phyloP scores from a whole-genome alignment of 176 grass and related monocot species.

The Phyllostachys edulis region DNA sequence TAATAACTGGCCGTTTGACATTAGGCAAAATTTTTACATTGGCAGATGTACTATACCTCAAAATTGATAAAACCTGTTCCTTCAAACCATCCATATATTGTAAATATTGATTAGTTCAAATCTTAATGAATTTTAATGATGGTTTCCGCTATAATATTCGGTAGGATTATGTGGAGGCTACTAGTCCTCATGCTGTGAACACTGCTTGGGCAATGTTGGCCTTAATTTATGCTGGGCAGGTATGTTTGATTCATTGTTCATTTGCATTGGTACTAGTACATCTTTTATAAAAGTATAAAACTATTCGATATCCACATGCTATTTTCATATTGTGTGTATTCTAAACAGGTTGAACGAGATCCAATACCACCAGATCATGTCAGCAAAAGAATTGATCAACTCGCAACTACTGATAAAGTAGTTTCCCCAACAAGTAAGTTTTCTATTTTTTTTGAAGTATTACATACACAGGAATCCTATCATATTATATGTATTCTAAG shows the following conservation, averaged over 20 bases:
- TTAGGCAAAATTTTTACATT: not conserved
- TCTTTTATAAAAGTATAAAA: not conserved
- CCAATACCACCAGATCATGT: constrained; percentile 44
- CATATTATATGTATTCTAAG: too few relatives aligned
- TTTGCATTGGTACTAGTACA: not conserved
- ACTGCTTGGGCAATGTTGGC: constrained; percentile 74
- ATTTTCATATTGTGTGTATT: not conserved
- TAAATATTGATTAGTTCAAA: not conserved
- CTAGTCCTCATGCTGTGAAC: constrained; percentile 56
- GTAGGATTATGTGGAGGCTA: constrained; percentile 9
- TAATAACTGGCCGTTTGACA: not conserved
- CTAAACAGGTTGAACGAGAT: constrained; percentile 39
- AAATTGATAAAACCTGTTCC: not conserved
- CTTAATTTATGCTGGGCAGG: constrained; percentile 71
- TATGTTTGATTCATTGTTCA: not conserved
- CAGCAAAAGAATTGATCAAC: constrained; percentile 55
- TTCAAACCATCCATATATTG: not conserved
- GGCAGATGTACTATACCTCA: not conserved
- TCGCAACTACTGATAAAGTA: constrained; percentile 49
- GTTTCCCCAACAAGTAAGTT: constrained; percentile 59
- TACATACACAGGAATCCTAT: too few relatives aligned
- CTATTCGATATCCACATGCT: not conserved
- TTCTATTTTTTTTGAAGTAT: not conserved
- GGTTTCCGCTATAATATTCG: not conserved
- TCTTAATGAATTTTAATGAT: constrained; percentile 14